These are phyloP conservation scores for Fonsecaea pugnacius DNA, from an alignment of 2,329 filamentous ascomycete species.

Conservation along the genomic window DNA sequence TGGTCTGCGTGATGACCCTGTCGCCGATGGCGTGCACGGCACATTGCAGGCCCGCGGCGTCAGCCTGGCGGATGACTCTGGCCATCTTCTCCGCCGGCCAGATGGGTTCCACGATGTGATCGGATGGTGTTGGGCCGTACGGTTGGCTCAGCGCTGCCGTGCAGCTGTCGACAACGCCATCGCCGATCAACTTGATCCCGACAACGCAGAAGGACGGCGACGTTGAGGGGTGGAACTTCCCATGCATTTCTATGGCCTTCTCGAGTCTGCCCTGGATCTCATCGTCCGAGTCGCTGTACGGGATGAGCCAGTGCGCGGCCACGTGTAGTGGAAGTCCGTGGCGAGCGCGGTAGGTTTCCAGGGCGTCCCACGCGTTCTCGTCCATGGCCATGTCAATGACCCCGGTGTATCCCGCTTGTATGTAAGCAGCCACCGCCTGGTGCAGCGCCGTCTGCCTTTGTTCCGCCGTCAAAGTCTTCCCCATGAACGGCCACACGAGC, in stretches of 20 bases:
- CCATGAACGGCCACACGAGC: constrained; percentile 54
- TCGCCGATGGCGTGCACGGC: constrained; percentile 59
- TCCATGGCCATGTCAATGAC: constrained; percentile 61
- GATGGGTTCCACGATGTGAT: constrained; percentile 48
- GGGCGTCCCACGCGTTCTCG: constrained; percentile 52
- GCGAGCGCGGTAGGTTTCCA: constrained; percentile 44
- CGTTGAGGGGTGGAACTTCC: constrained; percentile 45
- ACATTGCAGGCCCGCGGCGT: constrained; percentile 52
- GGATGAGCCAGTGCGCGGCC: constrained; percentile 55
- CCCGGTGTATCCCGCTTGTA: constrained; percentile 53
- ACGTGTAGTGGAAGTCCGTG: constrained; percentile 49
- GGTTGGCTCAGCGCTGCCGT: constrained; percentile 55
- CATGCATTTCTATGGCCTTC: constrained; percentile 49
- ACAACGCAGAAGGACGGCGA: constrained; percentile 51
- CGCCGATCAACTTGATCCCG: constrained; percentile 57
- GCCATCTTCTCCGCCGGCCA: constrained; percentile 51
- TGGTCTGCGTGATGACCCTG: constrained; percentile 50
- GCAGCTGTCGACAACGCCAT: constrained; percentile 58
- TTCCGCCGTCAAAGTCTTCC: constrained; percentile 46
- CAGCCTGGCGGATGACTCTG: constrained; percentile 52
- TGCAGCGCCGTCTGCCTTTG: constrained; percentile 50
- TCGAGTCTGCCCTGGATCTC: constrained; percentile 50
- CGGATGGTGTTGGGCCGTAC: constrained; percentile 46
- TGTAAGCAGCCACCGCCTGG: constrained; percentile 49
- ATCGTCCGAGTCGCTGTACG: constrained; percentile 46